These are phyloP conservation scores for Arthrobotrys sinensis DNA, from an alignment of 2,329 filamentous ascomycete species.

Conservation along the genomic window DNA sequence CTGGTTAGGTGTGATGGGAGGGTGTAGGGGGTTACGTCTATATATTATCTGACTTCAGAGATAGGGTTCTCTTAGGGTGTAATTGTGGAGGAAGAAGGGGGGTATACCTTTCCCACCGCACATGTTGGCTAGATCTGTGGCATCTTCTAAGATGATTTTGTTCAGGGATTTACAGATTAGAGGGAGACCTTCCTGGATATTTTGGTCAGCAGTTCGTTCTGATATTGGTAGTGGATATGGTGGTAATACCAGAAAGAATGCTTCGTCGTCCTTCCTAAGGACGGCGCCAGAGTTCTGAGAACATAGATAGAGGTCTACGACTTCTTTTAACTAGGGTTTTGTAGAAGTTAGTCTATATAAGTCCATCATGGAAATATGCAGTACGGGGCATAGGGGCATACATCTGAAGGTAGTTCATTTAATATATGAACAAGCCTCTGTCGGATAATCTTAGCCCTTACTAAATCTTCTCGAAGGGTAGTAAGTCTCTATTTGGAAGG, in stretches of 20 bases:
- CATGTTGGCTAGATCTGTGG: slow-evolving; percentile 55
- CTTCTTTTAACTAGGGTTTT: slow-evolving; percentile 40
- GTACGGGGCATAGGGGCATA: not conserved
- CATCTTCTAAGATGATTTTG: slow-evolving; percentile 57
- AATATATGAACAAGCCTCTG: slow-evolving; percentile 47
- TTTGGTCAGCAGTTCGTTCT: slow-evolving; percentile 3
- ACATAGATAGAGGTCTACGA: slow-evolving; percentile 57
- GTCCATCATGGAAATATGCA: not conserved
- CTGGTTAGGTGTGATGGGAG: slow-evolving; percentile 36
- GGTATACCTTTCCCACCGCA: slow-evolving; percentile 41
- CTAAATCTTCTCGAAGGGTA: slow-evolving; percentile 43
- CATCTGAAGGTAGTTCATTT: slow-evolving; percentile 52
- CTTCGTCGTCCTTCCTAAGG: slow-evolving; percentile 57
- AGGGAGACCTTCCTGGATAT: slow-evolving; percentile 44
- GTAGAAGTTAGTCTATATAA: slow-evolving; percentile 7
- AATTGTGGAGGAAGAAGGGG: not conserved
- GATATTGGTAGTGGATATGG: not conserved
- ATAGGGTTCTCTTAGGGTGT: not conserved
- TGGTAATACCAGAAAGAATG: slow-evolving; percentile 52
- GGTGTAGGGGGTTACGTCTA: slow-evolving; percentile 39
- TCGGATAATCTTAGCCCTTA: slow-evolving; percentile 47
- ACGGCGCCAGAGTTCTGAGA: slow-evolving; percentile 42
- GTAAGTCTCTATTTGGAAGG: slow-evolving; percentile 38
- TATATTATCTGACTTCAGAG: not conserved
- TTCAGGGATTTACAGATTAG: slow-evolving; percentile 57